Evolutionary conservation across 176 grass and related monocot species (phyloP).

Genomic region (Ensete ventricosum): DNA sequence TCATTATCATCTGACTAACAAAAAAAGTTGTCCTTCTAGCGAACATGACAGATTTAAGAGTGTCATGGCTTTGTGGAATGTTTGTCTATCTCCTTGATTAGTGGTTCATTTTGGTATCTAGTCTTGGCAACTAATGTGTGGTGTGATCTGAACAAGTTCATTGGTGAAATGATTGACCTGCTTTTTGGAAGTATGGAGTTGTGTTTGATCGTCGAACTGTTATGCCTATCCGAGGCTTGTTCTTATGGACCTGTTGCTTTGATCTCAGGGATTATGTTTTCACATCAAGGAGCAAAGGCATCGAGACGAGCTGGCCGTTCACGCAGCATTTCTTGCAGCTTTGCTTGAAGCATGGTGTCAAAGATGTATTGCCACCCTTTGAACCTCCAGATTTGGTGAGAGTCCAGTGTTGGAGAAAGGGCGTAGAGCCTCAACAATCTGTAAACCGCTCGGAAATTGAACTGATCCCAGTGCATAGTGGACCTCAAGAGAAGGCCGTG

Average conservation of each 20-base stretch:
- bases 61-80: neutral
- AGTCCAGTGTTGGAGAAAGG: neutral
- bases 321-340: neutral
- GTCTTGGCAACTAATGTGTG: too few relatives aligned
- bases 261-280: neutral
- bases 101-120: too few relatives aligned
- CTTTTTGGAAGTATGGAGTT: neutral
- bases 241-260: neutral
- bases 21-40: neutral
- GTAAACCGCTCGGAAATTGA: neutral
- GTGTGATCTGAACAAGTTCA: too few relatives aligned
- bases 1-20: neutral
- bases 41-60: neutral
- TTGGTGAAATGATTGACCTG: too few relatives aligned
- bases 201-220: neutral
- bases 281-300: neutral
- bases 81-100: neutral
- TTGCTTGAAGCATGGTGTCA: conserved; percentile 4
- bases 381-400: conserved; percentile 12
- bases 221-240: neutral
- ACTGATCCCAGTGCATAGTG: neutral
- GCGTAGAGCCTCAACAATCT: neutral
- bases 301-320: neutral
- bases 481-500: neutral
- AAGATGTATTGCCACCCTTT: neutral